Evolutionary conservation across 1,139 yeast genomes (phyloP), one percentile per base, ranked within the genome.

Genomic region (Magnusiomyces tetraspermus): DNA sequence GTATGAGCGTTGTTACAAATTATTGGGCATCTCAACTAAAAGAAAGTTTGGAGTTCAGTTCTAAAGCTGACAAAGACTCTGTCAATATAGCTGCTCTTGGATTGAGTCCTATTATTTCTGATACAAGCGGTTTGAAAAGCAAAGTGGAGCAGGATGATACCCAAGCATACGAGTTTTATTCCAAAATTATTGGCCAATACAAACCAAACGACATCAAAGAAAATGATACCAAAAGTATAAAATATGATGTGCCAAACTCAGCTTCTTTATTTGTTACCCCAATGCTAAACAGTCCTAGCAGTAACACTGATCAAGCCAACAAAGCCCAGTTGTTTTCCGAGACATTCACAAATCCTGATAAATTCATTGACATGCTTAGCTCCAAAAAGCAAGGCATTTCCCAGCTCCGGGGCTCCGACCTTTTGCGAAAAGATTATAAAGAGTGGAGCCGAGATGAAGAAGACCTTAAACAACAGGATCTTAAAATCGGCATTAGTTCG

Each of bases 401-500:
- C 1, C 88, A 87, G 0, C 72, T 89, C 50, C 63, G 77, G 1
- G 69, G 80, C 15, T 63, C 64, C 4, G 95, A 87, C 51, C 67
- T 90, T 17, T 71, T 90, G 48, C 72, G 83, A 46, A 89, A 88
- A 66, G 98, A 90, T 64, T 90, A 85, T 67, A 90, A 90, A 63
- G 83, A 81, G 61, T 89, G 85, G 71, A 22, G 50, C 17, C 70
- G 68, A 2, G 78, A 78, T 55, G 61, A 60, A 1, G 66, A 67
- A 13, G 69, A 68, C 0, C 67, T 67, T 5, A 63, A 63, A 2
- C 59, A 61, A 1, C 53, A 1, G 37, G 61, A 41, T 8, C 61
- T 61, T 30, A 67, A 63, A 8, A 74, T 87, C 31, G 97, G 97
- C 0, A 83, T 89, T 61, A 78, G 92, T 51, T 84, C 96, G 0